These are phyloP conservation scores for Penicillium sp. DNA, from an alignment of 2,329 filamentous ascomycete species.

Conservation along the genomic window DNA sequence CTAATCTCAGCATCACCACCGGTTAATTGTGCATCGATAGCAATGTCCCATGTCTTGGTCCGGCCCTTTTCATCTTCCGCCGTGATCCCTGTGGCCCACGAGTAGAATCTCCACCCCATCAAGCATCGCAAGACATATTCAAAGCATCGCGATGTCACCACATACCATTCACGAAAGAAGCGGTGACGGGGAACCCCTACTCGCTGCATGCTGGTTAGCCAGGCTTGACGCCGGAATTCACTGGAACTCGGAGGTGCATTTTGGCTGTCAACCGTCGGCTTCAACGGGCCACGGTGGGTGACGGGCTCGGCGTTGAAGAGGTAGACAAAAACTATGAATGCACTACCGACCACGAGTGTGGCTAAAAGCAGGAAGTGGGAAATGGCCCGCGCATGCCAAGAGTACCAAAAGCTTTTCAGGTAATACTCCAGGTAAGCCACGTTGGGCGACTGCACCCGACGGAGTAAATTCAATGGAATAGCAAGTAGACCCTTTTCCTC, in stretches of 20 bases:
- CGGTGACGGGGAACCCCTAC: slow-evolving; percentile 86
- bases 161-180: slow-evolving; percentile 77
- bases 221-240: slow-evolving; percentile 77
- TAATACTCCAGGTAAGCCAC: slow-evolving; percentile 24
- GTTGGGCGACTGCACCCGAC: slow-evolving; percentile 27
- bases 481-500: slow-evolving; percentile 62
- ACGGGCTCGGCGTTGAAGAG: slow-evolving; percentile 54
- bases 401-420: slow-evolving; percentile 28
- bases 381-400: slow-evolving; percentile 36
- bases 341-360: slow-evolving; percentile 48
- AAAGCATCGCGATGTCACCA: slow-evolving; percentile 69
- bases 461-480: slow-evolving; percentile 56
- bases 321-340: slow-evolving; percentile 53
- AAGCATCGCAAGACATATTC: slow-evolving; percentile 75
- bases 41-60: slow-evolving; percentile 88
- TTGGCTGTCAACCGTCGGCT: slow-evolving; percentile 23
- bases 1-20: slow-evolving; percentile 87
- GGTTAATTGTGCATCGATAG: slow-evolving; percentile 84
- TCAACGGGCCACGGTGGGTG: slow-evolving; percentile 44
- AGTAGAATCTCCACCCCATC: slow-evolving; percentile 70
- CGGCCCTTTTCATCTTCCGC: slow-evolving; percentile 80
- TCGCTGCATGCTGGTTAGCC: slow-evolving; percentile 87
- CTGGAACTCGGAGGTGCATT: slow-evolving; percentile 64
- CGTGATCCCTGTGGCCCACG: slow-evolving; percentile 70
- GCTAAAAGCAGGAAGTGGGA: slow-evolving; percentile 47